Evolutionary conservation across 2,329 filamentous ascomycete species (phyloP).

Genomic region (Sarocladiaceae sp.): DNA sequence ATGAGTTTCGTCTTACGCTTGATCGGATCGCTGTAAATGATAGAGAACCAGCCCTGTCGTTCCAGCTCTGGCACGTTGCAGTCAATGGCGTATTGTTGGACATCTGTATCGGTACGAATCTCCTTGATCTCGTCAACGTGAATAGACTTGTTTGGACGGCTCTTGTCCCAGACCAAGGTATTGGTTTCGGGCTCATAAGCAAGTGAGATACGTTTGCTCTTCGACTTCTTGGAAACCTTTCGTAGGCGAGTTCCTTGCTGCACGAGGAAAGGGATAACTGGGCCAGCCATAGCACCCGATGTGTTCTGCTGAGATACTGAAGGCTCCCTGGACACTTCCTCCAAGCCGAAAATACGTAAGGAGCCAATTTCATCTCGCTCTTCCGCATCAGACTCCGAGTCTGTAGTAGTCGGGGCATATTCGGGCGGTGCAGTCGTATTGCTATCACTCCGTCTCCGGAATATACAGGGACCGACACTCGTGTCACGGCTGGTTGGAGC

Average conservation of each 20-base stretch:
- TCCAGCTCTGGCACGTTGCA: conserved; percentile 64
- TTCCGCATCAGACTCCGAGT: conserved; percentile 56
- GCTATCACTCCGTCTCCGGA: conserved; percentile 85
- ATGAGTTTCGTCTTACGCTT: conserved; percentile 75
- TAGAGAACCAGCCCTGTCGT: conserved; percentile 79
- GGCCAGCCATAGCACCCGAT: conserved; percentile 53
- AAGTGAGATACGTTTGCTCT: conserved; percentile 64
- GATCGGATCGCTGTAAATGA: conserved; percentile 78
- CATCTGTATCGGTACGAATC: conserved; percentile 77
- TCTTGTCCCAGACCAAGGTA: conserved; percentile 83
- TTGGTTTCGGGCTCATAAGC: conserved; percentile 78
- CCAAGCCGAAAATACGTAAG: conserved; percentile 28
- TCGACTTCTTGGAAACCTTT: conserved; percentile 82
- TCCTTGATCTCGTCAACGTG: conserved; percentile 96
- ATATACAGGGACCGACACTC: conserved; percentile 83
- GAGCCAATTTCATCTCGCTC: conserved; percentile 40
- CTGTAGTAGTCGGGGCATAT: conserved; percentile 34
- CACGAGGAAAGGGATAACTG: conserved; percentile 72
- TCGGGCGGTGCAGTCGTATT: conserved; percentile 64
- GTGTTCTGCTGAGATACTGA: conserved; percentile 33
- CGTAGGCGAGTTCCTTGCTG: conserved; percentile 73
- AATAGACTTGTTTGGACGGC: conserved; percentile 74
- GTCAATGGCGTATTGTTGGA: conserved; percentile 85
- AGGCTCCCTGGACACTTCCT: background rate
- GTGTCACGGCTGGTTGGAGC: conserved; percentile 73